Conservation (phyloP, 1,284 basidiomycete genomes). For the Cutaneotrichosporon sp. region DNA sequence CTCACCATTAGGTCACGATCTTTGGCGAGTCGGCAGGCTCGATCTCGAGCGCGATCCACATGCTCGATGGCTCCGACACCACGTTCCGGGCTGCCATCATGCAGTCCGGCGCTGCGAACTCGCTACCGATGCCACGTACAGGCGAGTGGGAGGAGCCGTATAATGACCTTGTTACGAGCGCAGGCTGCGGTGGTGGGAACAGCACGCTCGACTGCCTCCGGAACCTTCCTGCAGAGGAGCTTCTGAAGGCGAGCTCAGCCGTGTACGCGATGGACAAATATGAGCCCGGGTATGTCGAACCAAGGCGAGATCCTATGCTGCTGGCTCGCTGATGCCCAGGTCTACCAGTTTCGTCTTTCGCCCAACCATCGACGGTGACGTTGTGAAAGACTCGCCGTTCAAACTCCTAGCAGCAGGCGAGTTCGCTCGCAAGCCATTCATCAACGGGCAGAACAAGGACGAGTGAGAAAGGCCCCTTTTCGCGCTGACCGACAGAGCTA, state of each 20-base stretch:
- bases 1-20: slow-evolving; percentile 33
- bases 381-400: slow-evolving; percentile 40
- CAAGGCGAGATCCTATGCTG: no score
- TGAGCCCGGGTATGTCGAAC: no score
- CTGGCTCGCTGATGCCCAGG: not conserved
- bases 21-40: slow-evolving; percentile 48
- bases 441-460: slow-evolving; percentile 43
- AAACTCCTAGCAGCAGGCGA: slow-evolving; percentile 31
- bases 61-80: slow-evolving; percentile 28
- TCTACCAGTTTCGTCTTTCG: not conserved
- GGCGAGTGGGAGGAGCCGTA: slow-evolving; percentile 35
- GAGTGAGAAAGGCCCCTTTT: slow-evolving; percentile 21
- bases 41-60: slow-evolving; percentile 36
- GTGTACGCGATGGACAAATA: not conserved
- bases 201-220: slow-evolving; percentile 39
- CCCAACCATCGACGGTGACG: slow-evolving; percentile 42
- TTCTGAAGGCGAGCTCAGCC: slow-evolving; percentile 25
- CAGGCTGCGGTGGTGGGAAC: not conserved
- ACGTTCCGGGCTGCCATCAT: slow-evolving; percentile 48
- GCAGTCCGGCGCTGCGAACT: slow-evolving; percentile 43
- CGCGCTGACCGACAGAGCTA: slow-evolving; percentile 4
- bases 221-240: slow-evolving; percentile 20
- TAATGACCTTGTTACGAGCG: slow-evolving; percentile 14
- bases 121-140: slow-evolving; percentile 26
- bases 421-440: slow-evolving; percentile 43